phyloP scores from a whole-genome alignment of 2,329 filamentous ascomycete genomes.

The Thermoascus crustaceus region DNA sequence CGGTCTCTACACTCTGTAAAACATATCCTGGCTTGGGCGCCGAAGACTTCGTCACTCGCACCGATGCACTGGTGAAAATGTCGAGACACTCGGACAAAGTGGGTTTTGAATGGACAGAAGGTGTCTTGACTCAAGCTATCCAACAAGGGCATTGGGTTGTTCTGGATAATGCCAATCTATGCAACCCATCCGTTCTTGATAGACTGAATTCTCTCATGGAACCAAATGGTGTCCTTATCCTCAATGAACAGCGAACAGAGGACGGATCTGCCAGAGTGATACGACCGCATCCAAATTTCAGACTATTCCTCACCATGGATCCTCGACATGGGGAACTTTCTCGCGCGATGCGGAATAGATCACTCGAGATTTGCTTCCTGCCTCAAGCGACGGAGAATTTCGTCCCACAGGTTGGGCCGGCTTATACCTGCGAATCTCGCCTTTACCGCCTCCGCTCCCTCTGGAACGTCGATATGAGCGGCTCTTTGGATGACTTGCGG shows the following conservation, averaged over 20 bases:
- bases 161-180: constrained; percentile 94
- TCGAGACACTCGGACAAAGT: constrained; percentile 59
- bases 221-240: constrained; percentile 74
- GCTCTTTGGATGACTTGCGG: constrained; percentile 8
- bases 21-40: constrained; percentile 42
- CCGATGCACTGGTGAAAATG: constrained; percentile 44
- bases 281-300: constrained; percentile 74
- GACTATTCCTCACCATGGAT: constrained; percentile 90
- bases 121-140: constrained; percentile 79
- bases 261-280: constrained; percentile 75
- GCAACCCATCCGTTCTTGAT: constrained; percentile 89
- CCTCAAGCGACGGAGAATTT: constrained; percentile 23
- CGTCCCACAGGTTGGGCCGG: constrained; percentile 16
- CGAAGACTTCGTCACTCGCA: constrained; percentile 40
- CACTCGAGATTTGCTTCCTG: constrained; percentile 76
- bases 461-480: constrained; percentile 16
- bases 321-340: constrained; percentile 88
- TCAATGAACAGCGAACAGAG: constrained; percentile 84
- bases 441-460: constrained; percentile 32
- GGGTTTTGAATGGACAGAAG: constrained; percentile 93
- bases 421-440: constrained; percentile 31
- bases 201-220: constrained; percentile 90
- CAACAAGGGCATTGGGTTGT: constrained; percentile 85
- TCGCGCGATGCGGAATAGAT: constrained; percentile 91
- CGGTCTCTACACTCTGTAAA: constrained; percentile 28